Evolutionary conservation across 2,329 filamentous ascomycete genomes (phyloP).

Genomic region (Cladosporium colombiae): DNA sequence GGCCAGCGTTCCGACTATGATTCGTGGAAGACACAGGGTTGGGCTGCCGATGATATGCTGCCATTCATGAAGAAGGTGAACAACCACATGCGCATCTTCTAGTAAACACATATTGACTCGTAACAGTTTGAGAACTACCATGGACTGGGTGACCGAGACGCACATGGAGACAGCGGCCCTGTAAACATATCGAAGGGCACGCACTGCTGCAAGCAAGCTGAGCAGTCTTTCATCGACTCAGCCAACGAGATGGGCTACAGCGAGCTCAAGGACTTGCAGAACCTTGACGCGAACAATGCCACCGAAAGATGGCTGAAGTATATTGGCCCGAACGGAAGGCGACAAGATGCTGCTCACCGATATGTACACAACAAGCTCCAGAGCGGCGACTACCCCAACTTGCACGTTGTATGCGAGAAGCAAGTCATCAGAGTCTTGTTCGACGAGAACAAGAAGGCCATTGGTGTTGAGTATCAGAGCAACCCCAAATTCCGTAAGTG

Average conservation of each 20-base stretch:
- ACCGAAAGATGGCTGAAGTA: conserved; percentile 51
- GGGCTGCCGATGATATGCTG: conserved; percentile 54
- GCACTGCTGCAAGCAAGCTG: conserved; percentile 40
- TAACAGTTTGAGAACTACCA: conserved; percentile 57
- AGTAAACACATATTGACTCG: conserved; percentile 23
- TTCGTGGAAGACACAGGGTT: conserved; percentile 55
- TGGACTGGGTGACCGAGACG: conserved; percentile 44
- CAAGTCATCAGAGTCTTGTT: conserved; percentile 52
- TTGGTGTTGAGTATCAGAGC: conserved; percentile 59
- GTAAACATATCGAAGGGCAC: conserved; percentile 57
- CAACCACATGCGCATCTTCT: background rate
- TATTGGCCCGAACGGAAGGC: conserved; percentile 52
- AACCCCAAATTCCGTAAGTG: conserved; percentile 43
- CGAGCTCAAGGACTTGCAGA: conserved; percentile 57
- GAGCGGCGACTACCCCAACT: conserved; percentile 54
- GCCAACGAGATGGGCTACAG: conserved; percentile 51
- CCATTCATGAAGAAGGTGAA: conserved; percentile 53
- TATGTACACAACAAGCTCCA: conserved; percentile 58
- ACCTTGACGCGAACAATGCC: conserved; percentile 49
- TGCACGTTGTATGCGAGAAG: conserved; percentile 60
- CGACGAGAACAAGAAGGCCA: conserved; percentile 48
- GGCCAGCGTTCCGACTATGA: conserved; percentile 48
- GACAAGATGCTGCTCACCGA: conserved; percentile 59
- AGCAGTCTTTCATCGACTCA: conserved; percentile 55
- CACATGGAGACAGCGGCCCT: conserved; percentile 58